phyloP scores from a whole-genome alignment of 257 asterid species.

The Nicotiana undulata region DNA sequence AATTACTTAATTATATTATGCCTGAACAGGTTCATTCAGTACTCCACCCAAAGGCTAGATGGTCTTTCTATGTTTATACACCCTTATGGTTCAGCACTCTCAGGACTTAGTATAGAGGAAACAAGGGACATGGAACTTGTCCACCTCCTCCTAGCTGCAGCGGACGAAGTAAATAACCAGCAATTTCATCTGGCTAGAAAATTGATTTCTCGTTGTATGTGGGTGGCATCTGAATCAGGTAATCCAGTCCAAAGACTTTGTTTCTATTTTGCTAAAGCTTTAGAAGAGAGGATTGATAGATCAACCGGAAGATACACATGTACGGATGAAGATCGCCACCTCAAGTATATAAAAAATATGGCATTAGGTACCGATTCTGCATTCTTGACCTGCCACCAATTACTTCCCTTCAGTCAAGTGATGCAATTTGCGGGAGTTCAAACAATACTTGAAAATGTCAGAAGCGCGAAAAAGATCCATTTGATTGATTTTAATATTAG shows the following conservation, averaged over 20 bases:
- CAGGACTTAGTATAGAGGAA: conserved; percentile 38
- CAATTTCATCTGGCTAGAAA: conserved; percentile 33
- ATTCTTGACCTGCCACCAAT: conserved; percentile 42
- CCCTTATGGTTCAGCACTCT: conserved; percentile 40
- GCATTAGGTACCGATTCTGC: conserved; percentile 35
- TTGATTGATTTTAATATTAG: conserved; percentile 58
- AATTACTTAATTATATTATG: neutral
- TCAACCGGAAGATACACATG: conserved; percentile 23
- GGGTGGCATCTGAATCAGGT: conserved; percentile 37
- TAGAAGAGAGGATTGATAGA: conserved; percentile 32
- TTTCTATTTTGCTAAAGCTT: conserved; percentile 43
- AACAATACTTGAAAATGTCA: conserved; percentile 37
- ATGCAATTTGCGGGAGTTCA: conserved; percentile 52
- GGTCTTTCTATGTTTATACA: conserved; percentile 45
- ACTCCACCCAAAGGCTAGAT: conserved; percentile 36
- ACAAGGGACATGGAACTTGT: conserved; percentile 48
- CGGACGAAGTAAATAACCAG: conserved; percentile 32
- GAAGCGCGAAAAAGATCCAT: conserved; percentile 34
- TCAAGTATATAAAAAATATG: conserved; percentile 5
- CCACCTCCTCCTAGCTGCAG: conserved; percentile 41
- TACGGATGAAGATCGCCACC: conserved; percentile 3
- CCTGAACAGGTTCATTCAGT: conserved; percentile 32
- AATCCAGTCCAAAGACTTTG: conserved; percentile 50
- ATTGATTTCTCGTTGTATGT: conserved; percentile 28
- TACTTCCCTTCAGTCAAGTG: conserved; percentile 51